Evolutionary conservation across 768 basidiomycete genomes (phyloP).

Genomic region (Pleurotus salmoneostramineus): DNA sequence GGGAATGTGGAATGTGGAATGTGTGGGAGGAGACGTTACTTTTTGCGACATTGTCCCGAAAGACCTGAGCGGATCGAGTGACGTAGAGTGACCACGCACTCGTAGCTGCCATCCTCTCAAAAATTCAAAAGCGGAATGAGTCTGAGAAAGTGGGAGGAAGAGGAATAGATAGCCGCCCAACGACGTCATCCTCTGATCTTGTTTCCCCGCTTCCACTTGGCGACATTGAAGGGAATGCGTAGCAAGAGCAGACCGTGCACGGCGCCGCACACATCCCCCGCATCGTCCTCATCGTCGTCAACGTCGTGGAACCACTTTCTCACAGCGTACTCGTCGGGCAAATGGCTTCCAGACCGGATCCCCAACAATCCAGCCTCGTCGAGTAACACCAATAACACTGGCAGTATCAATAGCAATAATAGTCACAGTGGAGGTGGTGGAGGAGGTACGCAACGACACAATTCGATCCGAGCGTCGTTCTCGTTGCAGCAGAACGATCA

Average conservation of each 20-base stretch:
- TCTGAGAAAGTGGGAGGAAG: too few species aligned
- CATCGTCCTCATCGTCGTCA: background rate
- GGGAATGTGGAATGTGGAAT: too few species aligned
- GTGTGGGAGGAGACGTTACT: conserved; percentile 17
- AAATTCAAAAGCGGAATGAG: too few species aligned
- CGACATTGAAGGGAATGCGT: background rate
- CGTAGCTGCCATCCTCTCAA: too few species aligned
- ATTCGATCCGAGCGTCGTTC: background rate
- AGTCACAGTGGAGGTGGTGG: background rate
- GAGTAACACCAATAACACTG: too few species aligned
- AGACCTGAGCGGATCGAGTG: conserved; percentile 31
- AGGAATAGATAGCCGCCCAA: too few species aligned
- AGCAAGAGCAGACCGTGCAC: background rate
- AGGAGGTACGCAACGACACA: background rate
- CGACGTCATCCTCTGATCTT: too few species aligned
- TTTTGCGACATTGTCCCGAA: conserved; percentile 29
- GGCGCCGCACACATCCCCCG: background rate
- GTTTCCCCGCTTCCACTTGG: background rate
- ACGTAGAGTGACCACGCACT: conserved; percentile 29
- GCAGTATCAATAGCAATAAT: too few species aligned
- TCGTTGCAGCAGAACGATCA: background rate
- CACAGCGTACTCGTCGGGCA: background rate
- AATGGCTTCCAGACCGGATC: background rate
- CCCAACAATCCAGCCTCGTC: background rate
- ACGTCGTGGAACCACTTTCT: background rate